These are phyloP conservation scores for Zygotorulaspora danielsina DNA, from an alignment of 805 yeast genomes.

Conservation along the genomic window DNA sequence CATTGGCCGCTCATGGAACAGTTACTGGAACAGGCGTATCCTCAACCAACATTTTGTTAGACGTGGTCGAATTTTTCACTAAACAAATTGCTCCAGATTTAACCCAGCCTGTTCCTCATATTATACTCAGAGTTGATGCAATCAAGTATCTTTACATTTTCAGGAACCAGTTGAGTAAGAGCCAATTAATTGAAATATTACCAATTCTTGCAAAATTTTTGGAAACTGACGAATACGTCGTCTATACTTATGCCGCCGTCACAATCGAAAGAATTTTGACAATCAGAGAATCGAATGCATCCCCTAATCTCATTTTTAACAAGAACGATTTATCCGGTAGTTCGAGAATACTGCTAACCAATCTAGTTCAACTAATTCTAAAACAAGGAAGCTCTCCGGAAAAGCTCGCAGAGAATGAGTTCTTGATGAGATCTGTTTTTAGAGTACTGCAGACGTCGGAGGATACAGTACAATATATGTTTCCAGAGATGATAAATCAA, in stretches of 20 bases:
- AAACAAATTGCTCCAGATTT: constrained; percentile 80
- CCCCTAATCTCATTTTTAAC: constrained; percentile 56
- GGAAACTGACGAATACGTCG: constrained; percentile 64
- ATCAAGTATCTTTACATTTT: constrained; percentile 85
- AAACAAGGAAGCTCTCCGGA: constrained; percentile 66
- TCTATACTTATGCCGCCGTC: constrained; percentile 89
- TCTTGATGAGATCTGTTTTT: constrained; percentile 83
- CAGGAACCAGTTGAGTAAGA: constrained; percentile 88
- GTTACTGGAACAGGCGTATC: constrained; percentile 84
- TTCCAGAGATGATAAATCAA: constrained; percentile 52
- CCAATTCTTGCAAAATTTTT: constrained; percentile 75
- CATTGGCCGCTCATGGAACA: constrained; percentile 87
- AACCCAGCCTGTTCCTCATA: constrained; percentile 52
- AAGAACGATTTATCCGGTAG: constrained; percentile 68
- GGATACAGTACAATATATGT: constrained; percentile 49
- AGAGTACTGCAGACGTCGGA: constrained; percentile 72
- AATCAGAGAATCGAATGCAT: constrained; percentile 53
- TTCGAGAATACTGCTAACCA: constrained; percentile 56
- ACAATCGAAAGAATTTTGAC: constrained; percentile 86
- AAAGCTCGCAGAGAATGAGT: constrained; percentile 91
- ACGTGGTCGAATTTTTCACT: constrained; percentile 81
- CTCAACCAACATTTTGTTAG: constrained; percentile 76
- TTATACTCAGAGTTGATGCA: constrained; percentile 86
- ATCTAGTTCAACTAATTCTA: constrained; percentile 63
- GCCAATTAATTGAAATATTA: constrained; percentile 71